Evolutionary conservation across 148 eudicot genomes (phyloP).

Genomic region (Vaccinium macrocarpon): DNA sequence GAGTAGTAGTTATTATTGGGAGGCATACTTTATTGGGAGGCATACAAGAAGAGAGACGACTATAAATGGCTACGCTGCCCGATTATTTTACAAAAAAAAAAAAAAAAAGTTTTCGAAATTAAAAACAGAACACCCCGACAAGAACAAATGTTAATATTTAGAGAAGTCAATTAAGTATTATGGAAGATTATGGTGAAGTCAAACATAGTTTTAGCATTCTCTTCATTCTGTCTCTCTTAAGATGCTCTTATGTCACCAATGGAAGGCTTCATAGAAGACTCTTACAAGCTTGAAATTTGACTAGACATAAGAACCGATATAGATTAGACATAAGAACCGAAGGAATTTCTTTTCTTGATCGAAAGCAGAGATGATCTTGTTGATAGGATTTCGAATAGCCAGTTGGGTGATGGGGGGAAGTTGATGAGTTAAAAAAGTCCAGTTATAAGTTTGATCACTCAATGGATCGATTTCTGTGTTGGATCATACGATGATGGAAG

Average conservation of each 20-base stretch:
- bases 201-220: constrained; percentile 24
- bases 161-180: constrained; percentile 14
- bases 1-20: neutral
- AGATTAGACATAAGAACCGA: neutral
- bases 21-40: neutral
- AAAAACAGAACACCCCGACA: constrained; percentile 19
- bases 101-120: neutral
- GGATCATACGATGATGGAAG: constrained; percentile 38
- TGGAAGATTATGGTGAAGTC: constrained; percentile 28
- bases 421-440: neutral
- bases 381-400: constrained; percentile 17
- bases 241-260: constrained; percentile 22
- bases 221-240: constrained; percentile 9
- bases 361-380: neutral
- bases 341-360: constrained; percentile 1
- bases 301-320: neutral
- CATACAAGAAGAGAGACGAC: constrained; percentile 28
- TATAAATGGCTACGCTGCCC: constrained; percentile 34
- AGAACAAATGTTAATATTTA: constrained; percentile 25
- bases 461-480: constrained; percentile 26
- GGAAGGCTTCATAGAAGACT: constrained; percentile 7
- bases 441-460: constrained; percentile 26
- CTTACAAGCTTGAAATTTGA: neutral
- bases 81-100: constrained; percentile 16
- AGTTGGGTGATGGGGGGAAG: neutral